Percentiles rank a stretch among this genome's conserved stretches.
Evolutionary conservation across 768 basidiomycete genomes (phyloP).

Genomic region (Piloderma croceum): DNA sequence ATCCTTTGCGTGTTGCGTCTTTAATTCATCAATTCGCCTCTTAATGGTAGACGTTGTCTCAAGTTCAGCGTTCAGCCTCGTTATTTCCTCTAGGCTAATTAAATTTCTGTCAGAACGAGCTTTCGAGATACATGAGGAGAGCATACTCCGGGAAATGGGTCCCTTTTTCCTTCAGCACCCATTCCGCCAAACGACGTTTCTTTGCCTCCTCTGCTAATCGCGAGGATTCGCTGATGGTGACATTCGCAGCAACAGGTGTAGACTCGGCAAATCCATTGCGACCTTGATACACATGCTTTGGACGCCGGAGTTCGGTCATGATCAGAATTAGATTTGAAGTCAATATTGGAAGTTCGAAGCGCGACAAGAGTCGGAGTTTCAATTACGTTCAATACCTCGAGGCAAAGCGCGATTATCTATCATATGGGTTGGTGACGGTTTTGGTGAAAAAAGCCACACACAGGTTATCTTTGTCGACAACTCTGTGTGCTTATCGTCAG

Average conservation of each 20-base stretch:
- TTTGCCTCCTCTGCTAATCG: conserved; percentile 5
- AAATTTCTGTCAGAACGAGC: neutral
- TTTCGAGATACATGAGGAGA: neutral
- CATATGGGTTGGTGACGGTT: too few relatives aligned
- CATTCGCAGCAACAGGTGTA: too few relatives aligned
- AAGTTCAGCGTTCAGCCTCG: conserved; percentile 4
- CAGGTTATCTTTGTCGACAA: too few relatives aligned
- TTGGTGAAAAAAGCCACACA: too few relatives aligned
- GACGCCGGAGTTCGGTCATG: neutral
- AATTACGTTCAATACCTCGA: too few relatives aligned
- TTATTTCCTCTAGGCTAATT: conserved; percentile 3
- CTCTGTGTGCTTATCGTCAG: too few relatives aligned
- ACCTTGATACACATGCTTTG: neutral
- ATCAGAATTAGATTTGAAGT: too few relatives aligned
- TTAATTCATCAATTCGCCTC: conserved; percentile 25
- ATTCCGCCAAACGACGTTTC: conserved; percentile 11
- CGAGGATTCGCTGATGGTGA: conserved; percentile 2
- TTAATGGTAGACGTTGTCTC: conserved; percentile 25
- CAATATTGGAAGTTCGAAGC: too few relatives aligned
- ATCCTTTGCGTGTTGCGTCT: conserved; percentile 23
- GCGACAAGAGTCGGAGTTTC: too few relatives aligned
- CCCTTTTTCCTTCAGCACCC: conserved; percentile 11
- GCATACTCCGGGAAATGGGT: conserved; percentile 15
- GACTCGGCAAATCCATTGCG: neutral
- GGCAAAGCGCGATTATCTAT: too few relatives aligned